Evolutionary conservation across 2,329 filamentous ascomycete species (phyloP), one percentile per base, ranked within the genome.

Genomic region (Neofusicoccum sp.): DNA sequence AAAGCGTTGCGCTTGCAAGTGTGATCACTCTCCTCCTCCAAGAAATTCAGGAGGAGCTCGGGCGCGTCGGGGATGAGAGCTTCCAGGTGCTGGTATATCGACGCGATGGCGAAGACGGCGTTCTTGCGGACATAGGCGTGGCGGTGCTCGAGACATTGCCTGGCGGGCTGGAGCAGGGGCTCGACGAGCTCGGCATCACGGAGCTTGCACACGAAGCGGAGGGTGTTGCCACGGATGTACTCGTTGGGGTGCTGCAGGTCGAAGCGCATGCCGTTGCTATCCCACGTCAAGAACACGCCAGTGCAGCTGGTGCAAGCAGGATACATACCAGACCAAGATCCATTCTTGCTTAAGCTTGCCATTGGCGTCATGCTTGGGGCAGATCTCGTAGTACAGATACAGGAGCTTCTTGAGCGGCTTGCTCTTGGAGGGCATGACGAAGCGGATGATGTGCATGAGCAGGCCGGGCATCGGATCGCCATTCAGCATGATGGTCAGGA

Each of bases 361-460:
- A 73, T 83, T 88, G 58, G 88, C 83, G 77, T 99, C 95, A 62
- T 92, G 87, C 81, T 99, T 99, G 41, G 93, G 95, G 76, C 95
- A 98, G 75, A 98, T 95, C 79, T 99, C 95, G 75, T 98, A 97
- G 82, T 99, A 99, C 77, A 99, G 95, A 80, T 99, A 99, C 60
- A 99, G 85, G 63, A 99, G 84, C 82, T 99, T 99, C 86, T 99
- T 99, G 70, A 99, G 82, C 43, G 89, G 82, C 81, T 99, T 99
- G 78, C 90, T 91, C 81, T 96, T 97, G 65, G 92, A 96, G 12
- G 95, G 95, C 95, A 99, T 99, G 70, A 99, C 93, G 75, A 99
- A 99, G 75, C 95, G 91, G 76, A 99, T 99, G 73, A 99, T 99
- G 80, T 98, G 95, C 95, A 99, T 99, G 69, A 99, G 87, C 20